phyloP scores from a whole-genome alignment of 176 grass and related monocot species.

The Thalia dealbata region DNA sequence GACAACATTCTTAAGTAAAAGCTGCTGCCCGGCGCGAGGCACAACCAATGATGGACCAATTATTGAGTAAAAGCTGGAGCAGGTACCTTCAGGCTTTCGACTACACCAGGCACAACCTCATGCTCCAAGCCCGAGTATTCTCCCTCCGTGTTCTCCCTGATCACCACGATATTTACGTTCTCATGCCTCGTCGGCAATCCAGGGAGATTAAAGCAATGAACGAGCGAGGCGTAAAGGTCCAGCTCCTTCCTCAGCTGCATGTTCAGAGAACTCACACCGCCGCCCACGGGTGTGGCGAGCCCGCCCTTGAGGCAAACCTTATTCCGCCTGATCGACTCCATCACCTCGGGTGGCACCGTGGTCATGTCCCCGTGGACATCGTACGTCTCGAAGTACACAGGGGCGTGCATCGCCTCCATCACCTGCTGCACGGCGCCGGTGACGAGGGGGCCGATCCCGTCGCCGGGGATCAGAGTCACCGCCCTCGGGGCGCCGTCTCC shows the following conservation, averaged over 20 bases:
- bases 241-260: slow-evolving; percentile 15
- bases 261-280: slow-evolving; percentile 11
- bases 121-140: slow-evolving; percentile 18
- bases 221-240: slow-evolving; percentile 11
- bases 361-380: slow-evolving; percentile 13
- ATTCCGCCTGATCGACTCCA: slow-evolving; percentile 11
- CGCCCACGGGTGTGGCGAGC: slow-evolving; percentile 4
- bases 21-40: too few species aligned
- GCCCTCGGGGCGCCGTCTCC: slow-evolving; percentile 6
- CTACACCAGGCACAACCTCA: slow-evolving; percentile 10
- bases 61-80: too few species aligned
- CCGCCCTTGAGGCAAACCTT: slow-evolving; percentile 17
- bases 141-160: slow-evolving; percentile 15
- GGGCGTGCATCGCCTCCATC: slow-evolving; percentile 16
- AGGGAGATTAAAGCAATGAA: slow-evolving; percentile 13
- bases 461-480: slow-evolving; percentile 10
- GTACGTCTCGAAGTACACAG: slow-evolving; percentile 16
- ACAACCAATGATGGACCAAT: too few species aligned
- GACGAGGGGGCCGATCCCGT: slow-evolving; percentile 17
- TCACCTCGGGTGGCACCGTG: slow-evolving; percentile 3
- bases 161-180: slow-evolving; percentile 10
- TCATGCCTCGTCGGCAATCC: slow-evolving; percentile 11
- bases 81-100: slow-evolving; percentile 11
- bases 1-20: too few species aligned
- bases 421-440: slow-evolving; percentile 5